Evolutionary conservation across 2,329 filamentous ascomycete species (phyloP).

Genomic region (Alternaria solani): DNA sequence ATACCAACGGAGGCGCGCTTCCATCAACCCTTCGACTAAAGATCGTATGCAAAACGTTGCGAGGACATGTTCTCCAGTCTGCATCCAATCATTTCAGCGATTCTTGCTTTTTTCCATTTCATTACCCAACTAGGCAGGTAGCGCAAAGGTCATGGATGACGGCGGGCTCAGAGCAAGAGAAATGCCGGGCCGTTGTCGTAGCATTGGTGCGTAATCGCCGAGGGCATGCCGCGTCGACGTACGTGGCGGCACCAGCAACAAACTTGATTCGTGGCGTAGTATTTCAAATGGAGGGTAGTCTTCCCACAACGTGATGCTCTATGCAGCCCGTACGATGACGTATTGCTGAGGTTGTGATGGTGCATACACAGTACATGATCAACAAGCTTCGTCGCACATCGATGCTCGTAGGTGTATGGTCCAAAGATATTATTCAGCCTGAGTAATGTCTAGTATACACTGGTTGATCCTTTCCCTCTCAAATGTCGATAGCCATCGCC

Average conservation of each 20-base stretch:
- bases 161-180: constrained; percentile 19
- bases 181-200: constrained; percentile 17
- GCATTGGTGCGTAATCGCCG: constrained; percentile 12
- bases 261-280: background rate
- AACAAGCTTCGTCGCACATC: background rate
- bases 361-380: background rate
- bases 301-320: too few relatives aligned
- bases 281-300: background rate
- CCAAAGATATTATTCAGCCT: background rate
- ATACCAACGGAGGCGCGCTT: background rate
- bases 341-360: background rate
- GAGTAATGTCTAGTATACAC: constrained; percentile 1
- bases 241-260: constrained; percentile 11
- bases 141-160: constrained; percentile 13
- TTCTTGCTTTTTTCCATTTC: background rate
- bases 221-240: constrained; percentile 14
- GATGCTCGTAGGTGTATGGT: background rate
- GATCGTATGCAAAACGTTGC: too few relatives aligned
- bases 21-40: too few relatives aligned
- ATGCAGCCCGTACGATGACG: background rate
- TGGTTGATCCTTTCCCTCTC: background rate
- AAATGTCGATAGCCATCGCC: background rate
- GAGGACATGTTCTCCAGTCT: background rate
- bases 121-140: constrained; percentile 16
- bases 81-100: background rate